These are phyloP conservation scores for Lactifluus volemus DNA, from an alignment of 768 basidiomycete genomes.

Conservation along the genomic window DNA sequence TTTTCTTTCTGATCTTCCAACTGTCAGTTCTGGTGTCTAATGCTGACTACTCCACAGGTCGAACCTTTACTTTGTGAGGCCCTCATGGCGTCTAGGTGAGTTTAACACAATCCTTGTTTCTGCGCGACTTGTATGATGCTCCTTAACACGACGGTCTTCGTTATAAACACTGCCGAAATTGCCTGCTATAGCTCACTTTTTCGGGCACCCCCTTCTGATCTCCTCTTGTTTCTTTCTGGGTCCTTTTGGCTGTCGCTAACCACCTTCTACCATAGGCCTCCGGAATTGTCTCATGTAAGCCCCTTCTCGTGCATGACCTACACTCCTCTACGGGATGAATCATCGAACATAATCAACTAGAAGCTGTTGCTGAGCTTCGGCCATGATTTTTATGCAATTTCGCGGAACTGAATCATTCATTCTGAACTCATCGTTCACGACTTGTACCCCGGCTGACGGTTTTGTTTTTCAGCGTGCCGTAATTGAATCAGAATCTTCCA, in stretches of 20 bases:
- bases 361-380: conserved; percentile 81
- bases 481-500: not conserved
- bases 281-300: not conserved
- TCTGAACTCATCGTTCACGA: not conserved
- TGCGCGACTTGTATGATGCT: conserved; percentile 45
- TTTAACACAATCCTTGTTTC: not conserved
- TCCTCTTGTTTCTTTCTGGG: not conserved
- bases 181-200: conserved; percentile 85
- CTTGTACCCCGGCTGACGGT: not conserved
- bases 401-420: conserved; percentile 20
- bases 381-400: conserved; percentile 44
- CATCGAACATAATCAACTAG: conserved; percentile 65
- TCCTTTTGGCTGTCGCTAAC: not conserved
- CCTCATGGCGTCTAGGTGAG: not conserved
- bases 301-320: not conserved
- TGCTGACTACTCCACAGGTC: not conserved
- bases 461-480: not conserved
- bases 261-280: not conserved
- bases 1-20: conserved; percentile 43
- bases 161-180: conserved; percentile 71
- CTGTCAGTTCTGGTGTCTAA: not conserved
- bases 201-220: conserved; percentile 78
- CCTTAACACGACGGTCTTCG: conserved; percentile 89
- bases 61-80: not conserved
- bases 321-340: conserved; percentile 33